Evolutionary conservation across 2,329 filamentous ascomycete species (phyloP), one percentile per base, ranked within the genome.

Genomic region (Tolypocladium ovalisporum): DNA sequence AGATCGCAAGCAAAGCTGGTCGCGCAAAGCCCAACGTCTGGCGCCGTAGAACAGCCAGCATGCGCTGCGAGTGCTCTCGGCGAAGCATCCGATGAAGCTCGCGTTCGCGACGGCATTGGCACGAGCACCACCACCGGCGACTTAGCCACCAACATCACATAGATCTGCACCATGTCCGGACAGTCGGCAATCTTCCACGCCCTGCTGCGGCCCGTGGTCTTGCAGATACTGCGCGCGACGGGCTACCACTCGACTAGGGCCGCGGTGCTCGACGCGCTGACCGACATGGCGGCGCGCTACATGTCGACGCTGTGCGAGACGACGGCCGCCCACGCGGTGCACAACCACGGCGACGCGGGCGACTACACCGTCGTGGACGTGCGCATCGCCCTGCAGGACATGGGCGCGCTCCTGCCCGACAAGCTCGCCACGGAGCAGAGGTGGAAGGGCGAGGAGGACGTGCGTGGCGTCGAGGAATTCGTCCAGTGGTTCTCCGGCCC

Each of bases 211-310:
- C 93, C 93, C 2, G 86, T 87, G 53, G 84, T 97, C 60, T 84
- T 97, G 58, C 91, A 97, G 73, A 93, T 96, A 66, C 84, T 97
- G 55, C 90, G 93, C 67, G 90, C 92, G 35, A 87, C 90, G 29
- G 93, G 93, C 69, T 97, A 95, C 75, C 89, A 95, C 70, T 81
- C 87, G 47, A 89, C 90, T 54, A 85, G 85, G 56, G 86, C 90
- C 2, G 87, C 87, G 4, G 91, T 95, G 8, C 79, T 97, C 58
- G 92, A 97, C 73, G 86, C 89, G 12, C 72, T 97, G n/a, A 89
- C 90, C 17, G 91, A 97, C 71, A 80, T 97, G 9, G 86, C 90
- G 0, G 88, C 87, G 49, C 85, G 89, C 62, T 96, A 97, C 72
- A 76, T 97, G 58, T 76, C 84, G 27, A 75, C 89, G 4, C 83